Evolutionary conservation across 805 yeast species (phyloP), one percentile per base, ranked within the genome.

Genomic region (Yamadazyma sp.): DNA sequence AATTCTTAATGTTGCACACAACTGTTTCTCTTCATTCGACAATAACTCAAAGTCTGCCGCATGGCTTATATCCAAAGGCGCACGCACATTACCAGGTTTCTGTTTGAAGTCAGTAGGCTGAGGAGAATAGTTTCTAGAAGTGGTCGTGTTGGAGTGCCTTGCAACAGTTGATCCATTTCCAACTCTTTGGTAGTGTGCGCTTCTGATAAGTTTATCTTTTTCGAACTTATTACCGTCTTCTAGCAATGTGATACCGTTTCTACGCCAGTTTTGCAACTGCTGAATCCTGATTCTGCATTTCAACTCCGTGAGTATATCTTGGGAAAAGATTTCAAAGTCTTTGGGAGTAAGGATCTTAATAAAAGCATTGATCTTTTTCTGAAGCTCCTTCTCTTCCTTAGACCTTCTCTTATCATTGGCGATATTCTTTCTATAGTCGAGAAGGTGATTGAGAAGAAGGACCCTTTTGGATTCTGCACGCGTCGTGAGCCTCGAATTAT

Each of bases 381-480:
- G 70, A 35, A 89, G 59, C 23, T 93, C 98, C 45, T 90, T 83
- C 54, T 88, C 96, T 53, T 95, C 98, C 57, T 89, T 90, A 3
- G 84, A 69, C 52, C 95, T 78, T 46, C 80, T 80, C 64, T 93
- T 93, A 53, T 93, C 99, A 23, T 76, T 64, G 18, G 89, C 80
- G 39, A 84, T 84, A 51, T 84, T 78, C 55, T 79, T 82, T 45
- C 95, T 73, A 58, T 91, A 93, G 40, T 95, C 98, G 57, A 90
- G 67, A 44, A 95, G 66, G 38, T 76, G 71, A 57, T 95, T 89
- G 38, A 79, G 77, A 40, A 93, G 68, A 55, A 93, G 70, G 13
- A 82, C 67, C 43, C 99, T 75, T 62, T 95, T 93, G 50, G 95
- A 76, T 60, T 93, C 99, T 0, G 96, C 95, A 55, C 99, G 80